phyloP scores from a whole-genome alignment of 371 early-diverging fungal species.

The Nematocida ironsii region DNA sequence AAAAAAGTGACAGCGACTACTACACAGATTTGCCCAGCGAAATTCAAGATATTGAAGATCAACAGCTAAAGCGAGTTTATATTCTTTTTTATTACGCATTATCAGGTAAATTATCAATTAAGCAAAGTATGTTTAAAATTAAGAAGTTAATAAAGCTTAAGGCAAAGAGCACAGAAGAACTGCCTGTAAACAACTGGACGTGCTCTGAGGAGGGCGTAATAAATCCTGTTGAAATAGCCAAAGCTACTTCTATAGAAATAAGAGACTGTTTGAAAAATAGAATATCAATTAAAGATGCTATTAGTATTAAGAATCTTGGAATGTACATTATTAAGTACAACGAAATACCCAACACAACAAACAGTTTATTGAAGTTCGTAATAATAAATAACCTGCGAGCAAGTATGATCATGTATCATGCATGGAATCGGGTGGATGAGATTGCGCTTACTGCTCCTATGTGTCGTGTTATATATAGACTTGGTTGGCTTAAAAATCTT shows the following conservation, averaged over 20 bases:
- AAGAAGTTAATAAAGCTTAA: not conserved
- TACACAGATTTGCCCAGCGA: not conserved
- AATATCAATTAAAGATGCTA: not conserved
- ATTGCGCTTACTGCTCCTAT: not conserved
- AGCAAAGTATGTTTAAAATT: not conserved
- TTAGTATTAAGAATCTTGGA: not conserved
- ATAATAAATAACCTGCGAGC: not conserved
- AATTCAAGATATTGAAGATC: constrained; percentile 1
- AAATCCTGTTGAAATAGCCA: constrained; percentile 3
- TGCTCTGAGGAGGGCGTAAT: not conserved
- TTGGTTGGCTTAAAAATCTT: constrained; percentile 27
- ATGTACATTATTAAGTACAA: not conserved
- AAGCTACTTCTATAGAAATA: not conserved
- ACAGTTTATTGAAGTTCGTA: not conserved
- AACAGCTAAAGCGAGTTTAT: not conserved
- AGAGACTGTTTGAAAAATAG: not conserved
- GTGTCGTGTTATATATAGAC: not conserved
- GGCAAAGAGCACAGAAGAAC: not conserved
- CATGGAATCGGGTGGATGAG: constrained; percentile 15
- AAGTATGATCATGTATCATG: constrained; percentile 14
- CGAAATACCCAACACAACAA: constrained; percentile 25
- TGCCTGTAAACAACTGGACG: not conserved
- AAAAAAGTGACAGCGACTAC: not conserved
- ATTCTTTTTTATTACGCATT: constrained; percentile 4
- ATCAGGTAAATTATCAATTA: no score